Evolutionary conservation across 768 basidiomycete species (phyloP), one percentile per base, ranked within the genome.

Genomic region (Tricholomella constricta): DNA sequence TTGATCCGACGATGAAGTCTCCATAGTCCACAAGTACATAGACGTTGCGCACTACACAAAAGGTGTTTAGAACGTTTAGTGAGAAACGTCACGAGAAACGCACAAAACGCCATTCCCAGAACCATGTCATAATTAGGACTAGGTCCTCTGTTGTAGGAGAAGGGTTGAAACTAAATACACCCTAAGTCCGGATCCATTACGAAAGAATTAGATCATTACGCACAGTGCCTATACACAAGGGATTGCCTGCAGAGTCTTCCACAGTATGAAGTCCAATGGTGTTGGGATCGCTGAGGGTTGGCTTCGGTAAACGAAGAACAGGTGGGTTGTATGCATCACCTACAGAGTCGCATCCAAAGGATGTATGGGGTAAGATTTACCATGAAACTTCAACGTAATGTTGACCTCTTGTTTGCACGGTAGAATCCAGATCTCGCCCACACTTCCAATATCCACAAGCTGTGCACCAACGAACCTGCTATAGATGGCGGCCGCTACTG

Each of bases 81-180:
- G 27, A 29, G 19, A 45, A 8, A 44, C 7, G n/a, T 34, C 44
- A 22, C 15, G 35, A 49, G 14, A 6, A 19, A 75, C 83, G 61
- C 58, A 86, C 86, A 67, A 70, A 88, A 89, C 8, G 81, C 77
- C 85, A 89, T 89, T 50, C 88, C 88, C 40, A 89, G 72, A 40
- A 89, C 78, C 65, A 85, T 78, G 61, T 89, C 87, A 56, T 76
- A 89, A 25, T 66, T 73, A 25, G 78, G 72, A 47, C 59, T 61
- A 6, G 54, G 22, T 35, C 75, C 75, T 36, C 69, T 64, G 44
- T 78, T 72, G 42, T 77, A 81, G 7, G 79, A 77, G 37, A 82
- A 79, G 6, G 88, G 87, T 58, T 89, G 88, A 71, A 89, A 90
- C 87, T 88, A 52, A 25, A 12, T 23, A 36, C 35, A 15, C 22